Conservation (phyloP, 495 filamentous ascomycete genomes). For the Talaromyces ruber region DNA sequence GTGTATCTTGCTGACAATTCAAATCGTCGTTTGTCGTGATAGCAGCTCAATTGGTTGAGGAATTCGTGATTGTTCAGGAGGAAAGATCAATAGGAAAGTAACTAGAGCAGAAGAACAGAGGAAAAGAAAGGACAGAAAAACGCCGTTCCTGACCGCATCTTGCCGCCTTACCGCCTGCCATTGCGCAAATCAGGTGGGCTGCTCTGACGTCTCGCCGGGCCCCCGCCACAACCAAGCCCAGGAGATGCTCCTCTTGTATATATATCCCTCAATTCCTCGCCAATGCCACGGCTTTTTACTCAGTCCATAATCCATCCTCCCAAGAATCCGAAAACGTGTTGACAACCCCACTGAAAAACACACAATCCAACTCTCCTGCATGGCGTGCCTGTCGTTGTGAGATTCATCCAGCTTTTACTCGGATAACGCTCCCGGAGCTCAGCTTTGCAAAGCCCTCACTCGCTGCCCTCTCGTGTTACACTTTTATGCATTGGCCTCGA, state of each 20-base stretch:
- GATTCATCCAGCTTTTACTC: not conserved
- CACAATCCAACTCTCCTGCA: slow-evolving; percentile 3
- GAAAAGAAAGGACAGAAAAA: not conserved
- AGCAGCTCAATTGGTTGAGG: not conserved
- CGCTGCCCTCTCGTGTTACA: not conserved
- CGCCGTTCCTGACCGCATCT: slow-evolving; percentile 8
- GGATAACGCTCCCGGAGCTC: slow-evolving; percentile 5
- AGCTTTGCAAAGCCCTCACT: not conserved
- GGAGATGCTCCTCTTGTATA: not conserved
- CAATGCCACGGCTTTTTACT: not conserved
- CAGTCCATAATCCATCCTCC: not conserved
- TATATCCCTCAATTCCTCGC: not conserved
- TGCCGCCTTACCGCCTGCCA: slow-evolving; percentile 5
- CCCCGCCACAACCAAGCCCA: not conserved
- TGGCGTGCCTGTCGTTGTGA: slow-evolving; percentile 5
- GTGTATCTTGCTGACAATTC: not conserved
- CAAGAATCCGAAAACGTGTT: not conserved
- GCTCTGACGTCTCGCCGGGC: slow-evolving; percentile 1
- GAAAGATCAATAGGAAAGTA: not conserved
- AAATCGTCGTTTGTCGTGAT: not conserved
- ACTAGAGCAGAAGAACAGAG: not conserved
- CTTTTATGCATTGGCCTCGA: not conserved
- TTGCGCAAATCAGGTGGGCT: not conserved
- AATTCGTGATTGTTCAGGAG: not conserved
- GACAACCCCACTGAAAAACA: not conserved